Evolutionary conservation across 495 filamentous ascomycete genomes (phyloP), one percentile per base, ranked within the genome.

Genomic region (Massariosphaeria phaeospora): DNA sequence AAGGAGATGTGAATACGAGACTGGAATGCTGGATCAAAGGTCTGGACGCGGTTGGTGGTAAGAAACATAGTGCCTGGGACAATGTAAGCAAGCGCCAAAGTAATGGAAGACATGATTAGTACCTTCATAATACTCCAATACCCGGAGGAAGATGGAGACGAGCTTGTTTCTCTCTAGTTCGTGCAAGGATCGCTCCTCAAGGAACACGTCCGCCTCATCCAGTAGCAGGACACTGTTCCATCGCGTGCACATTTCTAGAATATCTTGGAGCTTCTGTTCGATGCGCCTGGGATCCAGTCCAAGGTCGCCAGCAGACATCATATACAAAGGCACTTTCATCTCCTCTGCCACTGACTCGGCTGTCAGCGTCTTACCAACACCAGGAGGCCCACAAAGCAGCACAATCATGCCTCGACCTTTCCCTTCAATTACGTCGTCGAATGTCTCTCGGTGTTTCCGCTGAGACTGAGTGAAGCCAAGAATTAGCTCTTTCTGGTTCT

Each of bases 151-250:
- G 30, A 77, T 72, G 5, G 56, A 63, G 29, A 73, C 70, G 24
- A 71, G 63, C 63, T 71, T 69, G 52, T 70, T 73, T 0, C 70
- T 64, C 49, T 70, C 66, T 7, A 71, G 57, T 48, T 71, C 69
- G 48, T 71, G 66, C 2, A 68, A 59, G 1, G 54, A 59, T 8
- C 69, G 66, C 38, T 66, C 53, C 67, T 84, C 78, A 17, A 86
- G 72, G 70, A 84, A 86, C 10, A 85, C 79, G 50, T 88, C 84
- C 30, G 79, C 80, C 67, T 88, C 83, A 47, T 87, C 84, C 0
- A 88, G 70, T 0, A 82, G 69, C 0, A 81, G 64, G 41, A 79
- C 69, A 13, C 73, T 69, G 56, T 71, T 68, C 70, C 70, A 73
- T 11, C 66, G 55, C 5, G 65, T 68, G 43, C 66, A 67, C 64